Percentiles rank a stretch among this genome's conserved stretches.
Conservation (phyloP, 140 eudicot species). For the Cichorium intybus region DNA sequence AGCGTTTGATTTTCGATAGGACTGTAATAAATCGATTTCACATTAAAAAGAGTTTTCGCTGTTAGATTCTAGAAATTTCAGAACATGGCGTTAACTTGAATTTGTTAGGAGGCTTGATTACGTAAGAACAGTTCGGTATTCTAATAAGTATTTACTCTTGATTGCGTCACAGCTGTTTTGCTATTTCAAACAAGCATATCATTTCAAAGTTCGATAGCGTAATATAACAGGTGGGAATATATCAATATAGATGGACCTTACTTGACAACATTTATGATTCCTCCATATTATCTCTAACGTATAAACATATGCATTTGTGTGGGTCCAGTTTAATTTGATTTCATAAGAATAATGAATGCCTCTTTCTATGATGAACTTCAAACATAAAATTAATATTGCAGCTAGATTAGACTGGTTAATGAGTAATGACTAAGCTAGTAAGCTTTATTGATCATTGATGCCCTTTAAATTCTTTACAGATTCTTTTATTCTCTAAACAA, state of each 20-base stretch:
- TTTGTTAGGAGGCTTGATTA: not conserved
- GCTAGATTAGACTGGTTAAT: slow-evolving; percentile 1
- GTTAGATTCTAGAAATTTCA: not conserved
- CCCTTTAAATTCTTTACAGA: slow-evolving; percentile 1
- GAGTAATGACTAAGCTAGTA: not conserved
- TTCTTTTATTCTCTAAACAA: not conserved
- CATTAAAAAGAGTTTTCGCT: not conserved
- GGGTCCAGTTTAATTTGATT: not conserved
- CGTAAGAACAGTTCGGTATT: not conserved
- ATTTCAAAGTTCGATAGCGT: slow-evolving; percentile 1
- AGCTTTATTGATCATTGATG: slow-evolving; percentile 6
- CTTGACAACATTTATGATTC: slow-evolving; percentile 18
- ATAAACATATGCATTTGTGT: not conserved
- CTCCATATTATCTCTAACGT: not conserved
- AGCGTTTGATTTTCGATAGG: not conserved
- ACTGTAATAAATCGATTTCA: not conserved
- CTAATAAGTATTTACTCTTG: slow-evolving; percentile 2
- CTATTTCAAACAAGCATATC: slow-evolving; percentile 7
- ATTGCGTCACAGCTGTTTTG: not conserved
- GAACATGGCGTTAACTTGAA: not conserved
- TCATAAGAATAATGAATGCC: not conserved
- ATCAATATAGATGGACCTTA: slow-evolving; percentile 21
- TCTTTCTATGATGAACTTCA: not conserved
- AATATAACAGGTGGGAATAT: slow-evolving; percentile 22
- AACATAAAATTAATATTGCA: not conserved